These are phyloP conservation scores for Rhododendron simsii DNA, from an alignment of 148 eudicot species.

Conservation along the genomic window DNA sequence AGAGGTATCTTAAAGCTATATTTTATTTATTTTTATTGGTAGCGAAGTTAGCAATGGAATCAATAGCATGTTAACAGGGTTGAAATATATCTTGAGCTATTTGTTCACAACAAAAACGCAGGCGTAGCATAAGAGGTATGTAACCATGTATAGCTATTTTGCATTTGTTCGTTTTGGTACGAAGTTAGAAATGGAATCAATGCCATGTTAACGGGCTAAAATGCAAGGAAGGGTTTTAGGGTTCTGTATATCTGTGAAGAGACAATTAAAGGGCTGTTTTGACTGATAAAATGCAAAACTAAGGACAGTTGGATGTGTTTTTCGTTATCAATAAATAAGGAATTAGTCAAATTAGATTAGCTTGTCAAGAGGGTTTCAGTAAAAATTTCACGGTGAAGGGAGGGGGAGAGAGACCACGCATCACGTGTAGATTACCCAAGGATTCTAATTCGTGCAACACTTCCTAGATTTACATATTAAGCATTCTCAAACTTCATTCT, in stretches of 20 bases:
- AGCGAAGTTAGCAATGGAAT: background rate
- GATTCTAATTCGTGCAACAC: background rate
- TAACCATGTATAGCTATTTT: background rate
- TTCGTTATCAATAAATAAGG: background rate
- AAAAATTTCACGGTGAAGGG: background rate
- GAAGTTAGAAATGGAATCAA: background rate
- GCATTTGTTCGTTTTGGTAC: background rate
- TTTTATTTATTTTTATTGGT: background rate
- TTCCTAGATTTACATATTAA: background rate
- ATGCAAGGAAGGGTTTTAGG: background rate
- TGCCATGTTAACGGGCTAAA: background rate
- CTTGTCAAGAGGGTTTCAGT: background rate
- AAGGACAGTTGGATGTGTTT: background rate
- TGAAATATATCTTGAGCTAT: background rate
- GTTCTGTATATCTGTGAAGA: background rate
- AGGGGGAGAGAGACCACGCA: background rate
- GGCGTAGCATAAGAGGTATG: background rate
- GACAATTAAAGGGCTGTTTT: background rate
- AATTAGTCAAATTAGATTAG: background rate
- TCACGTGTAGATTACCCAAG: background rate
- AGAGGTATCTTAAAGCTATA: background rate
- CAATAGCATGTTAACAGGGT: background rate
- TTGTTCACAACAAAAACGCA: background rate
- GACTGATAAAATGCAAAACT: background rate
- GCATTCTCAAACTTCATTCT: background rate